Evolutionary conservation across 768 basidiomycete genomes (phyloP).

Genomic region (Pisolithus albus): DNA sequence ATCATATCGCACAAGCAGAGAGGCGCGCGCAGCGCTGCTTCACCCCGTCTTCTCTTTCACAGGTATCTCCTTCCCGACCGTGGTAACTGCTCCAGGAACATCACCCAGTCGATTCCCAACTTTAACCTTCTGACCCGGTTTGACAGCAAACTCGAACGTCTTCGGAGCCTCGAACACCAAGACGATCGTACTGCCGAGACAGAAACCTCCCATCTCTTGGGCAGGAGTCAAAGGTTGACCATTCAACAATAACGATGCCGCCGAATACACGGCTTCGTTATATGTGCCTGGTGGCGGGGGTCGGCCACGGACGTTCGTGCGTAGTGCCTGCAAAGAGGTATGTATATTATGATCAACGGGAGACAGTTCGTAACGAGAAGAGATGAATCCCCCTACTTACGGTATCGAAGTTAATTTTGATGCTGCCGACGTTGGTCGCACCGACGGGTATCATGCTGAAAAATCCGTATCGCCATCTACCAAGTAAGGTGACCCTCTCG

Average conservation of each 20-base stretch:
- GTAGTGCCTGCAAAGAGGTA: constrained; percentile 50
- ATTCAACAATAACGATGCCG: constrained; percentile 72
- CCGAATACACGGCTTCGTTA: constrained; percentile 85
- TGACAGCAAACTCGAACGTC: constrained; percentile 70
- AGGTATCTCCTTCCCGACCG: constrained; percentile 22
- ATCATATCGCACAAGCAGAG: background rate
- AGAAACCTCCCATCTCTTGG: constrained; percentile 98
- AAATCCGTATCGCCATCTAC: constrained; percentile 92
- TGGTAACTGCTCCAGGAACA: constrained; percentile 13
- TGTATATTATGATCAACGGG: background rate
- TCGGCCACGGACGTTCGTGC: constrained; percentile 78
- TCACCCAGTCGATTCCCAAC: constrained; percentile 83
- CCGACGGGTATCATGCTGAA: constrained; percentile 98
- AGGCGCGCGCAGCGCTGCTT: background rate
- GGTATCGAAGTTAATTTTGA: constrained; percentile 92
- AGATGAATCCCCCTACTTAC: constrained; percentile 29
- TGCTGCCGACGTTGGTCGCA: constrained; percentile 96
- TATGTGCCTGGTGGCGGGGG: constrained; percentile 79
- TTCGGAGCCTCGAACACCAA: constrained; percentile 93
- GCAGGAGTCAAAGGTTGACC: constrained; percentile 85
- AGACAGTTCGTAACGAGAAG: background rate
- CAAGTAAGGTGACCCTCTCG: constrained; percentile 92
- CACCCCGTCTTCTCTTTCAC: constrained; percentile 25
- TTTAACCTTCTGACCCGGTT: constrained; percentile 76
- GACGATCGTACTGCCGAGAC: constrained; percentile 91